These are phyloP conservation scores for Macadamia integrifolia DNA, from an alignment of 164 flowering plant genomes.

Conservation along the genomic window DNA sequence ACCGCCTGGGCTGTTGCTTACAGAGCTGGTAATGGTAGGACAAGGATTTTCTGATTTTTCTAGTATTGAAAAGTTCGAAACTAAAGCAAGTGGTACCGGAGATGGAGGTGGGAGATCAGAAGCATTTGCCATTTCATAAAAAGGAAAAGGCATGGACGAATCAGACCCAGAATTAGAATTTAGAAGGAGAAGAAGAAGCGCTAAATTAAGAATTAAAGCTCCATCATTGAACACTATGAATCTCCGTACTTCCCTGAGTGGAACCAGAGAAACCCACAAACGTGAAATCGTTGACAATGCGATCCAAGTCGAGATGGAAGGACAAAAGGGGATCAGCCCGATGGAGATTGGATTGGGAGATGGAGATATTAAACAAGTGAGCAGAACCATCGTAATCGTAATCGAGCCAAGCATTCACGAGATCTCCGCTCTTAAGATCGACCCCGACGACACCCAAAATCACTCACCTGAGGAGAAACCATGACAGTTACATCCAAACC, in stretches of 20 bases:
- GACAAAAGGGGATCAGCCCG: conserved; percentile 55
- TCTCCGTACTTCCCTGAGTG: conserved; percentile 94
- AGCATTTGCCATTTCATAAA: conserved; percentile 30
- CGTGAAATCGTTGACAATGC: conserved; percentile 57
- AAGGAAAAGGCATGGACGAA: conserved; percentile 15
- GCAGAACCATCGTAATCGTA: conserved; percentile 39
- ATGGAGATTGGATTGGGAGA: conserved; percentile 64
- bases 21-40: conserved; percentile 61
- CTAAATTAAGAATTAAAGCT: conserved; percentile 67
- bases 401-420: conserved; percentile 78
- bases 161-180: conserved; percentile 20
- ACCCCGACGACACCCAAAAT: conserved; percentile 52
- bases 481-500: conserved; percentile 71
- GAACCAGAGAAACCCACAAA: conserved; percentile 88
- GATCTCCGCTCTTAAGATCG: conserved; percentile 71
- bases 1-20: conserved; percentile 57
- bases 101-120: conserved; percentile 32
- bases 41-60: conserved; percentile 26
- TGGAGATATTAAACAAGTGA: conserved; percentile 33
- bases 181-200: conserved; percentile 15
- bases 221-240: conserved; percentile 85
- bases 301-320: conserved; percentile 40
- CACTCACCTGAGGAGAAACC: conserved; percentile 52
- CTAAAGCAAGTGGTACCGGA: conserved; percentile 25
- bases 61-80: conserved; percentile 9